Conservation (phyloP, 345 rosid species). For the Diplotaxis tenuifolia region DNA sequence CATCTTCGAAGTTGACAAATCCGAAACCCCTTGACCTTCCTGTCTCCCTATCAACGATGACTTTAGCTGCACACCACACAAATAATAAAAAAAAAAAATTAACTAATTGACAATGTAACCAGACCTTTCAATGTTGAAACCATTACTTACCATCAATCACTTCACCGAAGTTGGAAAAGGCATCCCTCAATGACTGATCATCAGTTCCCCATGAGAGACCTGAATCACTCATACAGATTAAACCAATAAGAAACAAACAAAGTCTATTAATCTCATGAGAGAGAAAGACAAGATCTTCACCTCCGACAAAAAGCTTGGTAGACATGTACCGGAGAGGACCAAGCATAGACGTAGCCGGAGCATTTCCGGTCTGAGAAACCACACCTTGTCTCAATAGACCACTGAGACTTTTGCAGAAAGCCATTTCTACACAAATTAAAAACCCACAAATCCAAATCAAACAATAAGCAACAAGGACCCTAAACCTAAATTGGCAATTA, state of each 20-base stretch:
- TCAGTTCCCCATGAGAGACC: slow-evolving; percentile 53
- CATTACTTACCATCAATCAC: slow-evolving; percentile 52
- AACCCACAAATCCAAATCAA: background rate
- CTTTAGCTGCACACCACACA: slow-evolving; percentile 63
- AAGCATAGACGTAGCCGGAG: slow-evolving; percentile 48
- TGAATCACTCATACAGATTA: background rate
- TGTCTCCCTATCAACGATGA: slow-evolving; percentile 56
- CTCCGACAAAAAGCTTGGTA: slow-evolving; percentile 79
- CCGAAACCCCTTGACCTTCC: slow-evolving; percentile 87
- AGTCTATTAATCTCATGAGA: background rate
- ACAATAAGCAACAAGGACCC: background rate
- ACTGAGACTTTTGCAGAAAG: slow-evolving; percentile 57
- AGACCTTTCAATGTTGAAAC: too few species aligned
- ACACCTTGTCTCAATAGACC: slow-evolving; percentile 47
- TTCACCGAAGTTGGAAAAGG: slow-evolving; percentile 52
- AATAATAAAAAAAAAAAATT: too few species aligned
- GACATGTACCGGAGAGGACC: slow-evolving; percentile 60
- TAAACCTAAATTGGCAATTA: too few species aligned
- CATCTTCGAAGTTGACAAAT: slow-evolving; percentile 50
- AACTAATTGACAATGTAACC: too few species aligned
- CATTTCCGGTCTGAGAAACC: slow-evolving; percentile 38
- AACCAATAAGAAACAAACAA: background rate
- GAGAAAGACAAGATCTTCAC: slow-evolving; percentile 35
- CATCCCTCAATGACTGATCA: slow-evolving; percentile 45
- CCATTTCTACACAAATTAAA: slow-evolving; percentile 42